phyloP scores from a whole-genome alignment of 371 early-diverging fungal species.

The Mucor irregularis region DNA sequence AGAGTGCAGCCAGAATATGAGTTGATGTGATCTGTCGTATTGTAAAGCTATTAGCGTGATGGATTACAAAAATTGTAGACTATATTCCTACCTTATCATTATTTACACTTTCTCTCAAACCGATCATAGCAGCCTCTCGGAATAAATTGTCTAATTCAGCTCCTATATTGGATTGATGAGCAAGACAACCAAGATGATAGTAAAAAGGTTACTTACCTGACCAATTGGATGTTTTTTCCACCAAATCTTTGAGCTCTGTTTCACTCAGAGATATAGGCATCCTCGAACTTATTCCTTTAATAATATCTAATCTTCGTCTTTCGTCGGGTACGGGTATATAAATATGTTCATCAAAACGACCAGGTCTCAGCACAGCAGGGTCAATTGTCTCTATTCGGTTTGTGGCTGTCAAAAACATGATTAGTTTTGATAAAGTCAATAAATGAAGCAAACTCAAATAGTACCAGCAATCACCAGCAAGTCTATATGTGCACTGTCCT shows the following conservation, averaged over 20 bases:
- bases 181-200: neutral
- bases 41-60: neutral
- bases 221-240: constrained; percentile 43
- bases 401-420: constrained; percentile 45
- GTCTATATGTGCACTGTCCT: constrained; percentile 51
- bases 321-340: constrained; percentile 94
- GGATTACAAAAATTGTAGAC: no score
- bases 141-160: constrained; percentile 66
- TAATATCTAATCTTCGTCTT: constrained; percentile 52
- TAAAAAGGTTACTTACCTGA: constrained; percentile 40
- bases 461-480: constrained; percentile 77
- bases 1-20: neutral
- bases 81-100: constrained; percentile 44
- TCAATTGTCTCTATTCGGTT: constrained; percentile 82
- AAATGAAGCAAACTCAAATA: no score
- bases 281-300: constrained; percentile 56
- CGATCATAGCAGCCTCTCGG: constrained; percentile 62
- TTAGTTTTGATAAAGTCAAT: no score
- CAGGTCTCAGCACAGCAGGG: constrained; percentile 96
- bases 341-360: constrained; percentile 98
- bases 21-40: neutral
- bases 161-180: constrained; percentile 19
- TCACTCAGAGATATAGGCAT: constrained; percentile 55
- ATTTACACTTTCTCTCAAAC: constrained; percentile 56
- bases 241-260: constrained; percentile 32